A percentile compares a stretch with the other conserved stretches of the same genome.
Conservation (phyloP, 1,284 basidiomycete species). For the Porogramme epimiltina region DNA sequence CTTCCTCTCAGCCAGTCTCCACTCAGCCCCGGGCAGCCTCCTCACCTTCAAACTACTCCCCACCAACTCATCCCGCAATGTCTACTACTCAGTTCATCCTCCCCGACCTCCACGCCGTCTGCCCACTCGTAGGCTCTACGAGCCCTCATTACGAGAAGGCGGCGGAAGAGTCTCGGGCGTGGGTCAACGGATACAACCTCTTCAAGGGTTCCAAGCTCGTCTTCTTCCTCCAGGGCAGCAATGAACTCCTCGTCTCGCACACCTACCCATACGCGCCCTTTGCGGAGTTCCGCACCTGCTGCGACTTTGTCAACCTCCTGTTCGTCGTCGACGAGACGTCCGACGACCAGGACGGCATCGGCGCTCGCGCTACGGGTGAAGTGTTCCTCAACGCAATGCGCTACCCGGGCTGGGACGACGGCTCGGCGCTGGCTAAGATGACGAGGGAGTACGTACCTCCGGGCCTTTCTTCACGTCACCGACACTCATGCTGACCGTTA, state of each 20-base stretch:
- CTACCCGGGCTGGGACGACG: slow-evolving; percentile 36
- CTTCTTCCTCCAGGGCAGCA: slow-evolving; percentile 61
- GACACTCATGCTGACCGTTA: not conserved
- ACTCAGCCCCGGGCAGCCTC: not conserved
- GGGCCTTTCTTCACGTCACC: not conserved
- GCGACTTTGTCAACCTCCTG: slow-evolving; percentile 69
- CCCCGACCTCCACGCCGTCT: slow-evolving; percentile 56
- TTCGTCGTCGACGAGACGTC: slow-evolving; percentile 73
- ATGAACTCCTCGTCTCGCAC: slow-evolving; percentile 65
- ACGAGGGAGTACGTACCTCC: slow-evolving; percentile 33
- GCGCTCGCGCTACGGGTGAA: slow-evolving; percentile 54
- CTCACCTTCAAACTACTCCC: not conserved
- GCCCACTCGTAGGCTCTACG: slow-evolving; percentile 44
- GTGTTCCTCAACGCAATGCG: slow-evolving; percentile 43
- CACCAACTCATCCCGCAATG: slow-evolving; percentile 10
- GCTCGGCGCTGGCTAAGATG: slow-evolving; percentile 36
- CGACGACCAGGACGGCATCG: slow-evolving; percentile 60
- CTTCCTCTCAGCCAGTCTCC: too few species aligned
- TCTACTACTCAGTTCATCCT: slow-evolving; percentile 42
- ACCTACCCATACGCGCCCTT: slow-evolving; percentile 60
- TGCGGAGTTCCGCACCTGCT: slow-evolving; percentile 61
- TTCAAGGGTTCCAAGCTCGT: slow-evolving; percentile 62
- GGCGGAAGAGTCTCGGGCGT: slow-evolving; percentile 57
- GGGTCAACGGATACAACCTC: slow-evolving; percentile 64
- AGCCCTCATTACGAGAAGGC: slow-evolving; percentile 60